These are phyloP conservation scores for Moesziomyces sp. DNA, from an alignment of 1,284 basidiomycete genomes.

Conservation along the genomic window DNA sequence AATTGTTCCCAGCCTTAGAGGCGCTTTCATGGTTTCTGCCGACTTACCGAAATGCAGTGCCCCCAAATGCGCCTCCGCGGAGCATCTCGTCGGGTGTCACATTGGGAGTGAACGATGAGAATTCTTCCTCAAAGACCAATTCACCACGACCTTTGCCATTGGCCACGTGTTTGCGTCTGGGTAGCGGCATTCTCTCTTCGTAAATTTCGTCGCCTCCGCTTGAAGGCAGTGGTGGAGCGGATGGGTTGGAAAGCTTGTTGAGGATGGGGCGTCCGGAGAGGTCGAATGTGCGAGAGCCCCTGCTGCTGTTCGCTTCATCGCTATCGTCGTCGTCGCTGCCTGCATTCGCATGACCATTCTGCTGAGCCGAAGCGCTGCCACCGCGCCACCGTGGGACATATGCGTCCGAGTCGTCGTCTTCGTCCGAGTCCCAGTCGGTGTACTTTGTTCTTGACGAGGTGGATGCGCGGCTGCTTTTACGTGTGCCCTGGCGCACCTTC, in stretches of 20 bases:
- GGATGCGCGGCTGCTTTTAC: conserved; percentile 34
- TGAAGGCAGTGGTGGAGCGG: conserved; percentile 23
- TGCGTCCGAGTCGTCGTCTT: conserved; percentile 39
- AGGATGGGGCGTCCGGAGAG: conserved; percentile 33
- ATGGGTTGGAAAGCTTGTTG: conserved; percentile 47
- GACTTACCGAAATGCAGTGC: conserved; percentile 68
- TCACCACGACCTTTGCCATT: conserved; percentile 59
- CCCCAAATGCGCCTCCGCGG: conserved; percentile 69
- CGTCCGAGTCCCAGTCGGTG: conserved; percentile 46
- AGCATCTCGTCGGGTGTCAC: conserved; percentile 71
- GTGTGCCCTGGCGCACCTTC: conserved; percentile 31
- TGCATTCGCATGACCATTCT: neutral
- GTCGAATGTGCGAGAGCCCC: conserved; percentile 42
- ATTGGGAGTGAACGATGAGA: conserved; percentile 69
- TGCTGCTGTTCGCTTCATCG: conserved; percentile 17
- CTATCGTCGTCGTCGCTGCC: conserved; percentile 24
- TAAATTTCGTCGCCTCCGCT: conserved; percentile 35
- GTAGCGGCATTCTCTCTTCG: conserved; percentile 27
- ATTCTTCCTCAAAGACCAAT: conserved; percentile 69
- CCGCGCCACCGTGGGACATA: conserved; percentile 42
- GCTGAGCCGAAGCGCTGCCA: conserved; percentile 9
- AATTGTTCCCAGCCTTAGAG: neutral
- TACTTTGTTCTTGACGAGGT: conserved; percentile 32
- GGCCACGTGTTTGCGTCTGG: conserved; percentile 15
- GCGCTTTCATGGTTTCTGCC: too few species aligned